Base-by-base conservation (phyloP, 768 basidiomycete species). In the Rhizopogon vesiculosus region DNA sequence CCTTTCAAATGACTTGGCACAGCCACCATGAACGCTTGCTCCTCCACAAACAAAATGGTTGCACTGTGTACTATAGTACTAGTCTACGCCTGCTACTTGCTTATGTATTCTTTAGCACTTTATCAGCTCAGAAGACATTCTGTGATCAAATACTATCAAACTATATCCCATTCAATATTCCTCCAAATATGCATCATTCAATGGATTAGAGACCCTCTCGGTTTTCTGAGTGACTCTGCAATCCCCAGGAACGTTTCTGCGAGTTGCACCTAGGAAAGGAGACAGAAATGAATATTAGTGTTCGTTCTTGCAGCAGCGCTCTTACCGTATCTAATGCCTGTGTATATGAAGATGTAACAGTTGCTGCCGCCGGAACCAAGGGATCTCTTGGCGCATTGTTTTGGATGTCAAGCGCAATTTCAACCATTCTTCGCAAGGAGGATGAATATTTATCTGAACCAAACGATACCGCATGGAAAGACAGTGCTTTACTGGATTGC, bases 391-490 rank as follows among this genome's bases (percentile, higher is more conserved):
- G 79, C 0, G 76, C 76, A 38, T 62, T 69, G 39, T 69, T 76
- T 58, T 83, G 78, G 3, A 76, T 71, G 45, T 79, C 76, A 8
- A 60, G 62, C 0, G 84, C 83, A n/a, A 84, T 73, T 5, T 76
- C 64, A 1, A 75, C 74, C 84, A 85, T 85, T 16, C 75, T 69
- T 19, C 72, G 72, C 22, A 86, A 66, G 42, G 60, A 57, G 5
- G 7, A 43, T 39, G 58, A 61, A 7, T 42, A 61, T 29, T 8
- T 29, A 12, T 68, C 60, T 1, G 68, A 66, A 4, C 81, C 84
- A 42, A 86, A 85, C 0, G 79, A 75, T n/a, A 86, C 78, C 0
- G 83, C 63, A 43, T 85, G 84, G 61, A 85, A 80, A 0, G 83
- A 82, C 1, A 83, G 67, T 0, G 82, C 67, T 68, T 80, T 80